A percentile compares a stretch with the other conserved stretches of the same genome.
Conservation (phyloP, 2,329 filamentous ascomycete genomes). For the Clathrospora elynae region DNA sequence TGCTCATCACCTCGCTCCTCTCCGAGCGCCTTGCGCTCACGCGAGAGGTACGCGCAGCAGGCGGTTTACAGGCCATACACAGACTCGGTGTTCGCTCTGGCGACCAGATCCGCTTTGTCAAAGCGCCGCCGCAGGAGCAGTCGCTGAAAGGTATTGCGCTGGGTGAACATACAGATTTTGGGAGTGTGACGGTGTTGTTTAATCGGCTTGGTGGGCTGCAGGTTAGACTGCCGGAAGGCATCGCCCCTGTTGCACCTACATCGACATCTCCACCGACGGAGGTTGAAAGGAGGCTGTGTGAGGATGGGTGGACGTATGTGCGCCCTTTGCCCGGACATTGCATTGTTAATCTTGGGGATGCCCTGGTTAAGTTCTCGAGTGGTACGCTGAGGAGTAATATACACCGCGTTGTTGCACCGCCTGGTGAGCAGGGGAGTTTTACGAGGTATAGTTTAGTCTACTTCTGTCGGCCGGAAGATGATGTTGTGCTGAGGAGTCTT, state of each 20-base stretch:
- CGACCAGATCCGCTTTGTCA: conserved; percentile 61
- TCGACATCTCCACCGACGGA: not conserved
- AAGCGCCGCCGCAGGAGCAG: conserved; percentile 54
- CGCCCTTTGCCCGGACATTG: conserved; percentile 56
- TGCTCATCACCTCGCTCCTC: conserved; percentile 52
- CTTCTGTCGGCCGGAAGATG: conserved; percentile 56
- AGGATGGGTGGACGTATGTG: conserved; percentile 58
- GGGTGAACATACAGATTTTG: conserved; percentile 63
- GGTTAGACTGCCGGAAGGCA: conserved; percentile 52
- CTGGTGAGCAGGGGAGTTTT: conserved; percentile 50
- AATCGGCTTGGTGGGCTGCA: conserved; percentile 62
- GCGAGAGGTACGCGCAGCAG: conserved; percentile 22
- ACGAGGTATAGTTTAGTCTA: conserved; percentile 60
- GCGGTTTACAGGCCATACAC: conserved; percentile 55
- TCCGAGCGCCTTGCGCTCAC: conserved; percentile 52
- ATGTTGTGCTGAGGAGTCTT: conserved; percentile 35
- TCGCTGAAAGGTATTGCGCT: conserved; percentile 52
- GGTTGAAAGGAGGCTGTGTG: conserved; percentile 22
- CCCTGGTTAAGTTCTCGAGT: conserved; percentile 53
- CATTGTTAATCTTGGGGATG: conserved; percentile 57
- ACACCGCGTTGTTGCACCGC: conserved; percentile 58
- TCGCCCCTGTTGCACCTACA: conserved; percentile 6
- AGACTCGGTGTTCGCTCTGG: conserved; percentile 51
- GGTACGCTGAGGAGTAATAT: conserved; percentile 50
- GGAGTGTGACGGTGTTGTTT: conserved; percentile 61